Evolutionary conservation across 2,329 filamentous ascomycete species (phyloP).

Genomic region (Rutstroemia sp.): DNA sequence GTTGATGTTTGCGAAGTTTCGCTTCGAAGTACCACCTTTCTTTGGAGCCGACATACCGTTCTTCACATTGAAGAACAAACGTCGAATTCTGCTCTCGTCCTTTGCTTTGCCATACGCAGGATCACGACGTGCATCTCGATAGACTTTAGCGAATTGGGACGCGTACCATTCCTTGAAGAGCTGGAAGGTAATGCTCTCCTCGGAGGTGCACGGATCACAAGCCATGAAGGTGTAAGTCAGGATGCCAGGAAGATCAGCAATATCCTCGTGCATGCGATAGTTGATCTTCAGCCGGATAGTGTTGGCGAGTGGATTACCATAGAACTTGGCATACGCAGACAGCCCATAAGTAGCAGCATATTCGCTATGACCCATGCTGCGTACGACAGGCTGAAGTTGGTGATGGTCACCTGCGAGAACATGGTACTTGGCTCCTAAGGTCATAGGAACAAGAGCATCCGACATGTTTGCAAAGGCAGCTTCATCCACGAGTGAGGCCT

Average conservation of each 20-base stretch:
- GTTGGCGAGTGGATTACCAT: neutral
- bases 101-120: neutral
- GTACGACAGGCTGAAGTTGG: constrained; percentile 2
- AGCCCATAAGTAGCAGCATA: neutral
- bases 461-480: constrained; percentile 1
- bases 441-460: constrained; percentile 1
- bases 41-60: neutral
- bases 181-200: neutral
- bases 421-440: neutral
- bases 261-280: constrained; percentile 12
- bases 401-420: no score
- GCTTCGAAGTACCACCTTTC: neutral
- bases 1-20: constrained; percentile 14
- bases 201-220: neutral
- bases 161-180: constrained; percentile 6
- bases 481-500: constrained; percentile 8
- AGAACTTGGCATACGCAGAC: neutral
- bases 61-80: neutral
- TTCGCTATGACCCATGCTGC: constrained; percentile 3
- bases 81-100: neutral
- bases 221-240: constrained; percentile 7
- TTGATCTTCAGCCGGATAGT: constrained; percentile 11
- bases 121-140: neutral
- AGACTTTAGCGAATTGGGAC: neutral
- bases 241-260: constrained; percentile 8